Percentiles rank a stretch among this genome's conserved stretches.
Conservation (phyloP, 1,284 basidiomycete species). For the Papiliotrema terrestris region DNA sequence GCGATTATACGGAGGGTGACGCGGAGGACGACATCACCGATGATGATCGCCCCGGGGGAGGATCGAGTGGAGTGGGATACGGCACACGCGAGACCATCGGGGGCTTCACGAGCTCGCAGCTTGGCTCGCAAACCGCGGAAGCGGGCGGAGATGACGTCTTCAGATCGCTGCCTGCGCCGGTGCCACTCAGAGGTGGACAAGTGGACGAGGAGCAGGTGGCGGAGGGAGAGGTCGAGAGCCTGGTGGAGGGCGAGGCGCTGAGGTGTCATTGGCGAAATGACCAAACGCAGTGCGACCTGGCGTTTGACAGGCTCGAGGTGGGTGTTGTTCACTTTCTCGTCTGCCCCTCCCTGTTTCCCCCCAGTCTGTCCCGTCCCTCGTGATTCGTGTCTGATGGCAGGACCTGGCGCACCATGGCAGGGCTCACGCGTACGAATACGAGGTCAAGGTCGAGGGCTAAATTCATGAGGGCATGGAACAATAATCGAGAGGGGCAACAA, state of each 20-base stretch:
- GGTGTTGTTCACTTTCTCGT: background rate
- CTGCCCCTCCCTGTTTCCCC: background rate
- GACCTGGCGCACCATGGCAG: too few relatives aligned
- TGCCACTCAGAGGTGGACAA: background rate
- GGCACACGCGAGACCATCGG: background rate
- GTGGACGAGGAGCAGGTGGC: background rate
- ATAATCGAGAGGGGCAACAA: too few relatives aligned
- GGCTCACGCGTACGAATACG: too few relatives aligned
- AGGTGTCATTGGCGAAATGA: background rate
- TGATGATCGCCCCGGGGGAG: background rate
- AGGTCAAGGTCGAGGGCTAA: too few relatives aligned
- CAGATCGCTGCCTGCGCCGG: background rate
- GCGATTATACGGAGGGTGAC: constrained; percentile 7
- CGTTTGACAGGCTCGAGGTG: background rate
- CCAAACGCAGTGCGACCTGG: background rate
- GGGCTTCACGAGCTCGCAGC: background rate
- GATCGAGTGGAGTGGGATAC: background rate
- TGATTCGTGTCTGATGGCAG: too few relatives aligned
- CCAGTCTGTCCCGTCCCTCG: too few relatives aligned
- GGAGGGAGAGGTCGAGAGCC: background rate
- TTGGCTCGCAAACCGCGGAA: background rate
- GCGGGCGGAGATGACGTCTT: background rate
- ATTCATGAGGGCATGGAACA: too few relatives aligned
- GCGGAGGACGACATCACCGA: constrained; percentile 8
- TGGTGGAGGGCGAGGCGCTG: background rate